phyloP scores from a whole-genome alignment of 2,329 filamentous ascomycete genomes.

The Fusarium coicis region DNA sequence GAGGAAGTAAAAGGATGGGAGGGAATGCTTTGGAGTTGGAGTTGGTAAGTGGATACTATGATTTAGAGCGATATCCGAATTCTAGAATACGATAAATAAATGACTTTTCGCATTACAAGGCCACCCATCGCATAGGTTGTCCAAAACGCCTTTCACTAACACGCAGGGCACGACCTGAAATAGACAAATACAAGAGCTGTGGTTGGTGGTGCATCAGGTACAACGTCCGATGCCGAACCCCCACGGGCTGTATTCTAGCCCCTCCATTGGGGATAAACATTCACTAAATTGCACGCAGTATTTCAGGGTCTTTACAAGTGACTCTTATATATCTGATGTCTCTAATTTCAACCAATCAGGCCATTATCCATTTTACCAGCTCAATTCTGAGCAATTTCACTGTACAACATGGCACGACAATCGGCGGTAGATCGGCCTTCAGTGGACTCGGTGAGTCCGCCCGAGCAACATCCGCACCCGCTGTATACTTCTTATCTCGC shows the following conservation, averaged over 20 bases:
- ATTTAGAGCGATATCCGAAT: background rate
- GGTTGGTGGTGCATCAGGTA: slow-evolving; percentile 32
- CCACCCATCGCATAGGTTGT: background rate
- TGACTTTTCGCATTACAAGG: background rate
- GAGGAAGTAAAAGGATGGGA: slow-evolving; percentile 13
- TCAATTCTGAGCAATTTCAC: background rate
- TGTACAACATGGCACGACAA: slow-evolving; percentile 17
- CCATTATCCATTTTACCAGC: background rate
- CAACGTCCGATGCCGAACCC: slow-evolving; percentile 44
- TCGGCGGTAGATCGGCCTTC: slow-evolving; percentile 25
- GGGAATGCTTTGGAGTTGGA: background rate
- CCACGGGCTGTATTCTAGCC: slow-evolving; percentile 12
- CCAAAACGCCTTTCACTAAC: slow-evolving; percentile 2
- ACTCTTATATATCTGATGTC: background rate
- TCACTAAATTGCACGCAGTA: slow-evolving; percentile 4
- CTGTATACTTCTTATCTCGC: slow-evolving; percentile 16
- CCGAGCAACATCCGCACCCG: slow-evolving; percentile 27
- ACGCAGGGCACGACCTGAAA: background rate
- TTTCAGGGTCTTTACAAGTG: background rate
- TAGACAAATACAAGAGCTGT: slow-evolving; percentile 31
- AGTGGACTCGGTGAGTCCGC: slow-evolving; percentile 28
- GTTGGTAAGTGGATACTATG: background rate
- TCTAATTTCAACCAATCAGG: background rate
- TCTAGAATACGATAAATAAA: background rate
- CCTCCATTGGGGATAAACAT: slow-evolving; percentile 5